Base-by-base conservation (phyloP, 495 filamentous ascomycete species). In the Achaetomiella virescens region DNA sequence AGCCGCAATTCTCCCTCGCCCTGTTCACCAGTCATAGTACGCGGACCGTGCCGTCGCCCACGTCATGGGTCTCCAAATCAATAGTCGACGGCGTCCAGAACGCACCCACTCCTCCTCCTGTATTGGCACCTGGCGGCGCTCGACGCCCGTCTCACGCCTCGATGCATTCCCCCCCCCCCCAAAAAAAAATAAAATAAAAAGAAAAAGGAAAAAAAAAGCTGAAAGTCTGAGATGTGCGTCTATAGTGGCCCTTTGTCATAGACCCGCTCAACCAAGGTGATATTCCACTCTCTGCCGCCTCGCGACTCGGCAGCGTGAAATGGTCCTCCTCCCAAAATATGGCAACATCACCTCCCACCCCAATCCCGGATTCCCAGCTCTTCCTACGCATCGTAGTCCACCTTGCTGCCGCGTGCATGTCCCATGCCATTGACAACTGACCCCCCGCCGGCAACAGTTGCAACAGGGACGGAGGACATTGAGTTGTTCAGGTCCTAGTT, bases 341-440 rank as follows among this genome's bases (percentile, higher is more conserved):
- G 66, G 68, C 25, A 66, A 64, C 27, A 75, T n/a, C 2, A 61
- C 57, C 0, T 82, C 65, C 81, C 81, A 84, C 21, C 74, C 77
- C 84, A 82, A 86, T 7, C 81, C 80, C 6, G 71, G 65, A 25
- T 79, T 80, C 82, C 82, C n/a, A 82, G 76, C n/a, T 71, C 70
- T 50, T 79, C 78, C 84, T 84, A 86, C 33, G 75, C 73, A 61
- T 86, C 81, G 54, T 82, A 85, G 42, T 85, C 81, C 5, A 74
- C 66, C 48, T 72, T 78, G 41, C 76, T 81, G 0, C 82, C 83
- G 22, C 81, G 77, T 36, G 72, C 67, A 49, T 52, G 60, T 17
- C 66, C 70, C 74, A 77, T 76, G 43, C 70, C 73, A 46, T 76
- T 77, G 41, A 77, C 62, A 0, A 69, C 67, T 4, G 70, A 68